Conservation (phyloP, 1,139 yeast species). For the Taiozyma sp. region DNA sequence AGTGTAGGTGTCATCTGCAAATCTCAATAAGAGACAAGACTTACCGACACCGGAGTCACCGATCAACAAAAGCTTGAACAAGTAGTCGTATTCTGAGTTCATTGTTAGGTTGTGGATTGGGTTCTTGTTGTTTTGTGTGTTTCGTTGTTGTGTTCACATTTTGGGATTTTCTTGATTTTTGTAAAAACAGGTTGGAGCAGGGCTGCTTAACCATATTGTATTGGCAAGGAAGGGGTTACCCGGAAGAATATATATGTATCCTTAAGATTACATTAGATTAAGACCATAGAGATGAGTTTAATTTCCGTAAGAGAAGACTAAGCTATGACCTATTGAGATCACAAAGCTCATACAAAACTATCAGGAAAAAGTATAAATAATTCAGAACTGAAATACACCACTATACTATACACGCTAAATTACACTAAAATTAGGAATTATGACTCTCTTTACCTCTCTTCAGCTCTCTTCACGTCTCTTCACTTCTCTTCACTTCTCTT, state of each 20-base stretch:
- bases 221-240: neutral
- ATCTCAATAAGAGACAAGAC: constrained; percentile 88
- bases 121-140: neutral
- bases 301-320: too few relatives aligned
- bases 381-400: neutral
- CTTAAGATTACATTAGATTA: too few relatives aligned
- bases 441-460: too few relatives aligned
- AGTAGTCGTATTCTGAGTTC: constrained; percentile 94
- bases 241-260: neutral
- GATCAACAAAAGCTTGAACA: constrained; percentile 87
- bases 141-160: neutral
- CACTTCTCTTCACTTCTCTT: neutral
- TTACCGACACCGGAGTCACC: constrained; percentile 99
- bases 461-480: too few relatives aligned
- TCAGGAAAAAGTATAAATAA: too few relatives aligned
- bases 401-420: neutral
- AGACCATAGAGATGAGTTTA: too few relatives aligned
- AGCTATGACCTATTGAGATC: too few relatives aligned
- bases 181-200: neutral
- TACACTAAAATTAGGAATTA: neutral
- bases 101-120: constrained; percentile 26
- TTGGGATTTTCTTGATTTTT: neutral
- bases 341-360: too few relatives aligned
- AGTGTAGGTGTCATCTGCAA: constrained; percentile 96
- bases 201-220: neutral